Conservation (phyloP, 2,329 filamentous ascomycete genomes). For the Ascochyta viciae-villosae region DNA sequence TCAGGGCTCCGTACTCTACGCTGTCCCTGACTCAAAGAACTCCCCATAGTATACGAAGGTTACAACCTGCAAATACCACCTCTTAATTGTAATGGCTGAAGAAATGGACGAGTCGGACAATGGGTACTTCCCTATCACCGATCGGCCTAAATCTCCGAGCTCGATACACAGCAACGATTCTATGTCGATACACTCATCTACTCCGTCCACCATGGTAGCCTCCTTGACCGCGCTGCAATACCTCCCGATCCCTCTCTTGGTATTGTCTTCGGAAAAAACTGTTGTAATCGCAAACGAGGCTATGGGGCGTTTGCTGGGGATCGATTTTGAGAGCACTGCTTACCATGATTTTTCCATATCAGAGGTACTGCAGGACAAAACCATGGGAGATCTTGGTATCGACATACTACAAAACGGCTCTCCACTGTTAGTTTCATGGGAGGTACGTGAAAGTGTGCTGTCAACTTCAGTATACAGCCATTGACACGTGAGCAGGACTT, state of each 20-base stretch:
- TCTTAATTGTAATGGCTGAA: constrained; percentile 31
- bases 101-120: constrained; percentile 26
- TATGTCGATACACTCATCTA: constrained; percentile 38
- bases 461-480: not conserved
- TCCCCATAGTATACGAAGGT: not conserved
- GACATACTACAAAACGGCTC: constrained; percentile 74
- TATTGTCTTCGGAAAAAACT: constrained; percentile 72
- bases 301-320: constrained; percentile 72
- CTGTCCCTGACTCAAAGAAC: not conserved
- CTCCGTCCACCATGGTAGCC: constrained; percentile 39
- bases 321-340: constrained; percentile 56
- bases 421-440: constrained; percentile 60
- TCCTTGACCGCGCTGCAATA: constrained; percentile 69
- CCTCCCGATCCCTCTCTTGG: constrained; percentile 73
- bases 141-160: constrained; percentile 34
- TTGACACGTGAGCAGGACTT: constrained; percentile 46
- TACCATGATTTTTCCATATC: constrained; percentile 56
- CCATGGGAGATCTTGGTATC: constrained; percentile 73
- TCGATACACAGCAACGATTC: constrained; percentile 42
- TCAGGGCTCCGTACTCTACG: constrained; percentile 2
- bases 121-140: constrained; percentile 41
- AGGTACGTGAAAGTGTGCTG: constrained; percentile 41
- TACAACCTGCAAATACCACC: not conserved
- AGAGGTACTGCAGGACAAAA: constrained; percentile 70
- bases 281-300: constrained; percentile 78